Conservation (phyloP, 2,329 filamentous ascomycete genomes). For the Xylaria sp. region DNA sequence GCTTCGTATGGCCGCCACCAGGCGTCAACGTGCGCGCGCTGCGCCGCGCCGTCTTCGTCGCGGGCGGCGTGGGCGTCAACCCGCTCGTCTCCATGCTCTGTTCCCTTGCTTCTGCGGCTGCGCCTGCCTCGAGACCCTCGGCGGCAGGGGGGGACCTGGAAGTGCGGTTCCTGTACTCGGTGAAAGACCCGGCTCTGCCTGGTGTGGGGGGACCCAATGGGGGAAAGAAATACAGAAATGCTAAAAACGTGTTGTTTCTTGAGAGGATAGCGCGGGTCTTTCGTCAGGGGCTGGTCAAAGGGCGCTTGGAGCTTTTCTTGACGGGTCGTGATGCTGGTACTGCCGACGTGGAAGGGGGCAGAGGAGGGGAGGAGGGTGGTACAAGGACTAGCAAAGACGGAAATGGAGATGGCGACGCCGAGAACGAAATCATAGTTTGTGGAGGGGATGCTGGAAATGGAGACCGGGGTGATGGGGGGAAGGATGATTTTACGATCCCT, state of each 20-base stretch:
- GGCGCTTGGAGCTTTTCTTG: slow-evolving; percentile 59
- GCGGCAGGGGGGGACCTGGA: slow-evolving; percentile 45
- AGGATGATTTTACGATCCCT: slow-evolving; percentile 40
- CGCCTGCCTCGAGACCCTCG: background rate
- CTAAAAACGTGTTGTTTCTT: slow-evolving; percentile 60
- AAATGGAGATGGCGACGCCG: background rate
- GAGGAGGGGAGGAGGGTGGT: slow-evolving; percentile 8
- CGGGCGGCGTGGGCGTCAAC: slow-evolving; percentile 85
- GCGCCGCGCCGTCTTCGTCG: slow-evolving; percentile 75
- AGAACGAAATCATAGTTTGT: background rate
- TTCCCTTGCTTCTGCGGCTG: slow-evolving; percentile 54
- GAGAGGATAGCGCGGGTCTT: slow-evolving; percentile 59
- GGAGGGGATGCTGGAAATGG: slow-evolving; percentile 12
- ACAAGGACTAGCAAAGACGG: background rate
- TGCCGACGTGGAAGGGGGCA: slow-evolving; percentile 1
- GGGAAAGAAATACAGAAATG: slow-evolving; percentile 32
- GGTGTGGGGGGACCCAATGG: background rate
- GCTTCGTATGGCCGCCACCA: slow-evolving; percentile 80
- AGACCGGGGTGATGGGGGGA: slow-evolving; percentile 1
- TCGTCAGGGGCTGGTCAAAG: slow-evolving; percentile 50
- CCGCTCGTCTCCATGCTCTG: slow-evolving; percentile 80
- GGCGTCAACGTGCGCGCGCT: slow-evolving; percentile 56
- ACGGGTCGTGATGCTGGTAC: slow-evolving; percentile 47
- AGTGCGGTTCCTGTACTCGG: slow-evolving; percentile 73
- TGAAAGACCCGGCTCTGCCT: slow-evolving; percentile 47